A percentile compares a stretch with the other conserved stretches of the same genome.
Conservation (phyloP, 1,284 basidiomycete species). For the Ceratobasidium sp. region DNA sequence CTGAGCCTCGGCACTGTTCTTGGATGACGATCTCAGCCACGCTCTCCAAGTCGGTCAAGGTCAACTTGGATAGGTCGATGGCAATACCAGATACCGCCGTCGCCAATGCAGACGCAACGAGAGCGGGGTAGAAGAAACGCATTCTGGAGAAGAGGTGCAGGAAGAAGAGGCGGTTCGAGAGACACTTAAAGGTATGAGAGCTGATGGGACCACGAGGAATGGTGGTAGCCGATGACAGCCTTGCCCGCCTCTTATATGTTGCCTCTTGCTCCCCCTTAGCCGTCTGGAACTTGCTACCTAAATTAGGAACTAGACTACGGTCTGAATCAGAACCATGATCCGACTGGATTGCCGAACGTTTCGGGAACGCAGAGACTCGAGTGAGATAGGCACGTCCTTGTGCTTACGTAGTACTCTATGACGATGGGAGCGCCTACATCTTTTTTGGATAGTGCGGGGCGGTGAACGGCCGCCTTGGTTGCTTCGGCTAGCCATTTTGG, state of each 20-base stretch:
- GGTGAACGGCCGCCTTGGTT: not conserved
- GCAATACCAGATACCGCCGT: not conserved
- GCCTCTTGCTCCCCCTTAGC: too few species aligned
- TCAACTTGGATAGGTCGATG: not conserved
- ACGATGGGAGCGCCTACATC: not conserved
- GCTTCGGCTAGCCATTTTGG: conserved; percentile 1
- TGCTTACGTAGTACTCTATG: not conserved
- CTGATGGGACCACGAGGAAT: conserved; percentile 10
- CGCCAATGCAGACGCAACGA: conserved; percentile 5
- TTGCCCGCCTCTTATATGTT: conserved; percentile 8
- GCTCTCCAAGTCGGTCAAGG: not conserved
- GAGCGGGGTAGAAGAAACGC: conserved; percentile 24
- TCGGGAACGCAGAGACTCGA: conserved; percentile 19
- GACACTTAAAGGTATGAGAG: conserved; percentile 9
- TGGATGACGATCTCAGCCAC: conserved; percentile 12
- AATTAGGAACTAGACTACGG: conserved; percentile 8
- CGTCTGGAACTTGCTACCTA: conserved; percentile 18
- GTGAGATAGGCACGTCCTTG: conserved; percentile 16
- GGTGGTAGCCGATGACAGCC: conserved; percentile 12
- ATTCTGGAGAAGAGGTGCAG: conserved; percentile 19
- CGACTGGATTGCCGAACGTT: conserved; percentile 28
- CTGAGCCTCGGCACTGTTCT: conserved; percentile 15
- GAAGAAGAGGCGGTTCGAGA: not conserved
- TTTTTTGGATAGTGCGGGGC: conserved; percentile 13
- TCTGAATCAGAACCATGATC: conserved; percentile 20